A percentile compares a stretch with the other conserved stretches of the same genome.
Conservation (phyloP, 1,139 yeast species). For the Kluyveromyces marxianus region DNA sequence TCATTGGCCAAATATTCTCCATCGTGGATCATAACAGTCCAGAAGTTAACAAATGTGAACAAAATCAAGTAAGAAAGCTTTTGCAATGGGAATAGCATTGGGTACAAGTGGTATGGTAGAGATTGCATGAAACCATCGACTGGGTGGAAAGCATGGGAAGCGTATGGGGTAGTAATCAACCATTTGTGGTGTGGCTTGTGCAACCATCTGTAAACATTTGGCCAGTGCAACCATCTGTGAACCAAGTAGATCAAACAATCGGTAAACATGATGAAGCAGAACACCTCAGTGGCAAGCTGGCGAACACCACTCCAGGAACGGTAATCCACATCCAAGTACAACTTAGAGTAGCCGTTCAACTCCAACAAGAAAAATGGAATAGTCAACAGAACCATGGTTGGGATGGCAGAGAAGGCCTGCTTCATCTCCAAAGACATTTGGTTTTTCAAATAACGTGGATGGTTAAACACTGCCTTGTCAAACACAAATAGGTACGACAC, state of each 20-base stretch:
- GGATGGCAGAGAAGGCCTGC: constrained; percentile 75
- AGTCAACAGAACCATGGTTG: constrained; percentile 78
- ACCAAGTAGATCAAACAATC: constrained; percentile 87
- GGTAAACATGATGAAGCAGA: constrained; percentile 79
- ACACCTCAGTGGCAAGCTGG: constrained; percentile 58
- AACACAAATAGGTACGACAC: constrained; percentile 69
- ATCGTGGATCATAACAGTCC: constrained; percentile 99
- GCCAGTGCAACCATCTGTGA: constrained; percentile 92
- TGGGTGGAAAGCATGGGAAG: constrained; percentile 98
- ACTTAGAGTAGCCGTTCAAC: constrained; percentile 70
- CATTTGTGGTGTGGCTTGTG: constrained; percentile 99
- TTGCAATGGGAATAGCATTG: constrained; percentile 86
- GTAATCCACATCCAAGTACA: constrained; percentile 54
- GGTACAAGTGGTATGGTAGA: constrained; percentile 85
- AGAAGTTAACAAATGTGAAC: constrained; percentile 86
- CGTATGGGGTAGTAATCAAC: constrained; percentile 97
- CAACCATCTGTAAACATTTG: constrained; percentile 68
- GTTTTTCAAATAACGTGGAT: constrained; percentile 90
- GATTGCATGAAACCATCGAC: constrained; percentile 93
- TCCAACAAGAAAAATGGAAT: constrained; percentile 85
- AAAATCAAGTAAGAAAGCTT: constrained; percentile 72
- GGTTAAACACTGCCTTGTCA: constrained; percentile 85
- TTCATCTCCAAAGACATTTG: constrained; percentile 79
- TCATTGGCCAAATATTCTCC: constrained; percentile 92
- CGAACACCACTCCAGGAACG: constrained; percentile 64